Evolutionary conservation across 768 basidiomycete genomes (phyloP).

Genomic region (Lactarius quietus): DNA sequence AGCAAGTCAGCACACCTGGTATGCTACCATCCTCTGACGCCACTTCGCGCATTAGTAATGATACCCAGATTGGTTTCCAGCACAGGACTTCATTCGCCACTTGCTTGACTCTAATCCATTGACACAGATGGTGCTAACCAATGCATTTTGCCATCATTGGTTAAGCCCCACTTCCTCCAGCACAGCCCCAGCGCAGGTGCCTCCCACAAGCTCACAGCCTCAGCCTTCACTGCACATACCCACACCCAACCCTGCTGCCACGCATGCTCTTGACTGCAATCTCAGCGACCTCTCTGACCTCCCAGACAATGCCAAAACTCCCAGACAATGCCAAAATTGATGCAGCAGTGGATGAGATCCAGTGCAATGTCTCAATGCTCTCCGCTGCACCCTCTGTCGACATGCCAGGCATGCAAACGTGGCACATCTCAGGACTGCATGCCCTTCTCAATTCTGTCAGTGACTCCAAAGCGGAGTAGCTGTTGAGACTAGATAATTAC

Average conservation of each 20-base stretch:
- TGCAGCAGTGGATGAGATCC: too few species aligned
- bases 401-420: constrained; percentile 19
- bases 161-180: constrained; percentile 33
- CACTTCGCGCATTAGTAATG: too few species aligned
- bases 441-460: too few species aligned
- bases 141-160: constrained; percentile 78
- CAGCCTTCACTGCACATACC: neutral
- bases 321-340: too few species aligned
- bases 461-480: too few species aligned
- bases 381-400: constrained; percentile 16
- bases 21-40: too few species aligned
- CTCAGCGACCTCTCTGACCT: too few species aligned
- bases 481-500: too few species aligned
- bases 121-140: constrained; percentile 62
- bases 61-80: too few species aligned
- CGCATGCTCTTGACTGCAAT: neutral
- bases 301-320: too few species aligned
- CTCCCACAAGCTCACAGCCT: neutral
- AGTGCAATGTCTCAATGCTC: constrained; percentile 19
- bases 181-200: neutral
- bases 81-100: constrained; percentile 60
- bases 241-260: neutral
- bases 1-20: too few species aligned
- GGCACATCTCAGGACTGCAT: too few species aligned
- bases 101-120: constrained; percentile 65